phyloP scores from a whole-genome alignment of 495 filamentous ascomycete species.

The Pyrenula aspistea region DNA sequence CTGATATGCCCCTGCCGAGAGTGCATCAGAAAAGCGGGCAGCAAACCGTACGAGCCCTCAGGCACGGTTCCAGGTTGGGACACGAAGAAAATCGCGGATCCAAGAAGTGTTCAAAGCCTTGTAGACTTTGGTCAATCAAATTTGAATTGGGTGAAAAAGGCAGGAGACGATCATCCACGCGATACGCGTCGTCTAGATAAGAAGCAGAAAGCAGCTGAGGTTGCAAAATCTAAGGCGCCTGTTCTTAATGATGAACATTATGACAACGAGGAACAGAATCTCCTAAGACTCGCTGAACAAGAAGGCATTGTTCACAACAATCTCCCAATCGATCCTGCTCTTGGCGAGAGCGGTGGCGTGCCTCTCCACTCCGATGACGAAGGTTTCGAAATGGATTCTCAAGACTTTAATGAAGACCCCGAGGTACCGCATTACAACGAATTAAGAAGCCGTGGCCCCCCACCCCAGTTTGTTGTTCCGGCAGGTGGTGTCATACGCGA shows the following conservation, averaged over 20 bases:
- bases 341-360: constrained; percentile 14
- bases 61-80: constrained; percentile 80
- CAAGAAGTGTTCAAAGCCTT: constrained; percentile 72
- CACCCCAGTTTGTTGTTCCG: constrained; percentile 9
- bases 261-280: constrained; percentile 16
- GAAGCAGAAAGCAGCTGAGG: constrained; percentile 36
- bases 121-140: constrained; percentile 82
- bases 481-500: constrained; percentile 20
- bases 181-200: constrained; percentile 34
- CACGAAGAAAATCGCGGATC: constrained; percentile 76
- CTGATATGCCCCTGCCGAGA: constrained; percentile 72
- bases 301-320: constrained; percentile 14
- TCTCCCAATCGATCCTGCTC: constrained; percentile 36
- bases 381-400: constrained; percentile 7
- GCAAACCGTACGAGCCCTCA: constrained; percentile 67
- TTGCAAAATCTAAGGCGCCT: constrained; percentile 28
- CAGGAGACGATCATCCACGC: constrained; percentile 25
- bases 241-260: constrained; percentile 26
- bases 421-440: background rate
- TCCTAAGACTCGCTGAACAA: constrained; percentile 8
- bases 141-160: constrained; percentile 58
- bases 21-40: constrained; percentile 49
- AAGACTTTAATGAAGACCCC: constrained; percentile 1
- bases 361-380: constrained; percentile 2
- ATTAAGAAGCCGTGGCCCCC: background rate